Conservation (phyloP, 805 yeast genomes). For the Huiozyma sinensis region DNA sequence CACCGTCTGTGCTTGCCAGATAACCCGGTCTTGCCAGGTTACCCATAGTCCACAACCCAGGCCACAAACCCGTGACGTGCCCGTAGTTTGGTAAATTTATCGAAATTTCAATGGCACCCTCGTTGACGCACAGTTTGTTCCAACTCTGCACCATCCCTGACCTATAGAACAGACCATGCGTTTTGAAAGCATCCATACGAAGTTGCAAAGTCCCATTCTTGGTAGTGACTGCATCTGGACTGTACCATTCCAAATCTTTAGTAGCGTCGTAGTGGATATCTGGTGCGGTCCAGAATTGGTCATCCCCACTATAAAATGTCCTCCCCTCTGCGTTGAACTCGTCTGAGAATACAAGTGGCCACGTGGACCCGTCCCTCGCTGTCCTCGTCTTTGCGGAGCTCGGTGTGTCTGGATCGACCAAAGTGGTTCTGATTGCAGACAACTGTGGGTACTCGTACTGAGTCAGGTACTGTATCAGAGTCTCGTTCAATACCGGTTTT, state of each 20-base stretch:
- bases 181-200: constrained; percentile 70
- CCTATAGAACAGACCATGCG: constrained; percentile 71
- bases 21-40: constrained; percentile 89
- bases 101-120: constrained; percentile 68
- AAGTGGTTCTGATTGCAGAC: constrained; percentile 39
- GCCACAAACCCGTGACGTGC: constrained; percentile 79
- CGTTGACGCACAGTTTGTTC: constrained; percentile 84
- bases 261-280: constrained; percentile 83
- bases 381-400: constrained; percentile 35
- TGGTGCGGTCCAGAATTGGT: constrained; percentile 82
- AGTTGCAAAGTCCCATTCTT: constrained; percentile 58
- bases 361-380: constrained; percentile 49
- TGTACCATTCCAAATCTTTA: constrained; percentile 86
- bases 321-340: constrained; percentile 87
- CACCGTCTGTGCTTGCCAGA: constrained; percentile 77
- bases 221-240: constrained; percentile 81
- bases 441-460: constrained; percentile 41
- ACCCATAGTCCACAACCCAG: constrained; percentile 93
- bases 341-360: constrained; percentile 80
- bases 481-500: constrained; percentile 1
- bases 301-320: constrained; percentile 83
- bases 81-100: constrained; percentile 76
- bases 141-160: constrained; percentile 89
- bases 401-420: constrained; percentile 60
- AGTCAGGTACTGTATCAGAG: constrained; percentile 35